phyloP scores from a whole-genome alignment of 2,329 filamentous ascomycete species.

The Aspergillus sp. region DNA sequence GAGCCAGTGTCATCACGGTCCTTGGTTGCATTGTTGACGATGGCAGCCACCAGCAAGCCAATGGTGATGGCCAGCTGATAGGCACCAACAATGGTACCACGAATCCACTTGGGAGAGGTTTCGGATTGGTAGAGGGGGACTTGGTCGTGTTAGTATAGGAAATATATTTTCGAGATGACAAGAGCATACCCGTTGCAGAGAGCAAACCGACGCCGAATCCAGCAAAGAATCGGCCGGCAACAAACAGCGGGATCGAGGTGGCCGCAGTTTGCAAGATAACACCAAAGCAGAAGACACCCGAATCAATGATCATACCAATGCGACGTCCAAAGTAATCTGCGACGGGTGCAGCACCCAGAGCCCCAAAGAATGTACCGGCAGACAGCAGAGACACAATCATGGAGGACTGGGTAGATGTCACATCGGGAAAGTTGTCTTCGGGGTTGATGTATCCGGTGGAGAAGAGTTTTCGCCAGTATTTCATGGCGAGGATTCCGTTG shows the following conservation, averaged over 20 bases:
- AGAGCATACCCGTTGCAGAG: conserved; percentile 64
- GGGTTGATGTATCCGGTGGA: conserved; percentile 32
- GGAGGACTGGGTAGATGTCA: conserved; percentile 52
- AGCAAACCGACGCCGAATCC: conserved; percentile 67
- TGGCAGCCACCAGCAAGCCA: conserved; percentile 67
- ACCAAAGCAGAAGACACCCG: conserved; percentile 29
- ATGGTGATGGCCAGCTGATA: conserved; percentile 80
- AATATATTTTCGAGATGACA: too few relatives aligned
- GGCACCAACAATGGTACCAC: conserved; percentile 69
- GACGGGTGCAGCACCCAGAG: conserved; percentile 63
- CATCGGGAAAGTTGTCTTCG: conserved; percentile 35
- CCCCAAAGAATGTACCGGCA: conserved; percentile 68
- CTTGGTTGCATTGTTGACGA: conserved; percentile 67
- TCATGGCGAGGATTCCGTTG: conserved; percentile 48
- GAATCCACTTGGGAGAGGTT: conserved; percentile 66
- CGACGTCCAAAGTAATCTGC: conserved; percentile 38
- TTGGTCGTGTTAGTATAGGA: too few relatives aligned
- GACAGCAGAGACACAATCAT: conserved; percentile 70
- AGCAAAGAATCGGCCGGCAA: conserved; percentile 48
- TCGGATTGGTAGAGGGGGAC: conserved; percentile 71
- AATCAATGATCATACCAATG: conserved; percentile 36
- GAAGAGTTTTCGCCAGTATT: conserved; percentile 35
- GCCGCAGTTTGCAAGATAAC: conserved; percentile 29
- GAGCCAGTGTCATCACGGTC: conserved; percentile 56
- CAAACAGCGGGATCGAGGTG: conserved; percentile 29